These are phyloP conservation scores for Cucurbita moschata DNA, from an alignment of 306 rosid species.

Conservation along the genomic window DNA sequence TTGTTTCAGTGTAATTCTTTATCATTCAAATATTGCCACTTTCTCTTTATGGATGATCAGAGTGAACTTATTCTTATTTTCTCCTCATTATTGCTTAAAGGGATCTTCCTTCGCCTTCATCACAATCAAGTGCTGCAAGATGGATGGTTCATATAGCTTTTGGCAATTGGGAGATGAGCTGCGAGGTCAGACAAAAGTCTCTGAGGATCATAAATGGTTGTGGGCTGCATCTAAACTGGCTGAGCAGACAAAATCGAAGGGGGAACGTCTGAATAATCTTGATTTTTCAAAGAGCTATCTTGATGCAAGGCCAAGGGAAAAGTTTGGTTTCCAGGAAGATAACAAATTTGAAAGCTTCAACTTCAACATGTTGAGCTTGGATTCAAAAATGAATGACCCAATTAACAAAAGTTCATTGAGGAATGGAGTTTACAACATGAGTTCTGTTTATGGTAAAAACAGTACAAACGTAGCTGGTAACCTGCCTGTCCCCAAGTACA, in stretches of 20 bases:
- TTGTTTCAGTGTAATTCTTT: background rate
- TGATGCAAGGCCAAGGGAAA: slow-evolving; percentile 65
- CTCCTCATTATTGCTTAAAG: background rate
- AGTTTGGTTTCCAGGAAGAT: slow-evolving; percentile 79
- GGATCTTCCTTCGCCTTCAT: slow-evolving; percentile 6
- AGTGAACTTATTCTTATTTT: background rate
- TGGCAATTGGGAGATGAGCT: slow-evolving; percentile 98
- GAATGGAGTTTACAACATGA: slow-evolving; percentile 52
- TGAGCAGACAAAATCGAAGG: slow-evolving; percentile 82
- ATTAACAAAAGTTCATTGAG: slow-evolving; percentile 47
- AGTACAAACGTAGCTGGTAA: slow-evolving; percentile 38
- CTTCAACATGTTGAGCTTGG: slow-evolving; percentile 69
- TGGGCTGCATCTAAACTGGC: slow-evolving; percentile 90
- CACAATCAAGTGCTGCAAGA: slow-evolving; percentile 26
- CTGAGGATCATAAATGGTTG: slow-evolving; percentile 91
- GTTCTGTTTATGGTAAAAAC: slow-evolving; percentile 63
- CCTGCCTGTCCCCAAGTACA: slow-evolving; percentile 46
- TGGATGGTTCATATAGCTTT: slow-evolving; percentile 72
- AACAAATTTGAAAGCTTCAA: slow-evolving; percentile 72
- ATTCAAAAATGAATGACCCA: slow-evolving; percentile 47
- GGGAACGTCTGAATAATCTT: slow-evolving; percentile 83
- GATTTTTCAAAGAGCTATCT: slow-evolving; percentile 65
- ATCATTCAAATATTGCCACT: background rate
- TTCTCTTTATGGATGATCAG: background rate
- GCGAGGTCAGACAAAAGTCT: slow-evolving; percentile 79